These are phyloP conservation scores for Pachysolen tannophilus DNA, from an alignment of 805 yeast species.

Conservation along the genomic window DNA sequence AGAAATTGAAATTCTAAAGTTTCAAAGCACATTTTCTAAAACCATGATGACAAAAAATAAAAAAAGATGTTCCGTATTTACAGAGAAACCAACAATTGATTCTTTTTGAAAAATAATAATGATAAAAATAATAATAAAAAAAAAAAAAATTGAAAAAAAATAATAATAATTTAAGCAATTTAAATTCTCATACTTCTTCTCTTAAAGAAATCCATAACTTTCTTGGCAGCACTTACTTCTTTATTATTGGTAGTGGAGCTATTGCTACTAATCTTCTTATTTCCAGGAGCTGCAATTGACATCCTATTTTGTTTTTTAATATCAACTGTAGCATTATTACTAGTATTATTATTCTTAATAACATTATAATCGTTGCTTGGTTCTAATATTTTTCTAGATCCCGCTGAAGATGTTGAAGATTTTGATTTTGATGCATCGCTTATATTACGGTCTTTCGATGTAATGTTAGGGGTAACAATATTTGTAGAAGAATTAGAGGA, in stretches of 20 bases:
- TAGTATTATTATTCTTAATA: constrained; percentile 11
- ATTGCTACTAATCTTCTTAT: not conserved
- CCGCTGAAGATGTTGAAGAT: constrained; percentile 4
- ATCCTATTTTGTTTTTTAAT: constrained; percentile 5
- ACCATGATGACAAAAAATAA: not conserved
- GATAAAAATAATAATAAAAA: too few species aligned
- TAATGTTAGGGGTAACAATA: constrained; percentile 1
- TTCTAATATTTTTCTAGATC: constrained; percentile 23
- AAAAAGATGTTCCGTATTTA: not conserved
- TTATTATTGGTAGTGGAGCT: constrained; percentile 22
- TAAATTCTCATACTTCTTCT: constrained; percentile 44
- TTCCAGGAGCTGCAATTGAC: constrained; percentile 1
- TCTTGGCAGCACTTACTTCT: constrained; percentile 69
- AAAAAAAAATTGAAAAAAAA: not conserved
- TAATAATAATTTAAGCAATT: not conserved
- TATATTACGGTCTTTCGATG: constrained; percentile 1
- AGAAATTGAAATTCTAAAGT: not conserved
- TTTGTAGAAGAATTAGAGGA: constrained; percentile 1
- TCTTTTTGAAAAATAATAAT: not conserved
- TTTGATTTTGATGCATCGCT: not conserved
- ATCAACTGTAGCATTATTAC: constrained; percentile 7
- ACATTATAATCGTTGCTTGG: constrained; percentile 25
- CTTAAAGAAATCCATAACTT: constrained; percentile 72
- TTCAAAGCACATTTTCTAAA: not conserved
- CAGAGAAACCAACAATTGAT: not conserved